These are phyloP conservation scores for Durusdinium trenchii DNA, from an alignment of 73 alveolate species.

Conservation along the genomic window DNA sequence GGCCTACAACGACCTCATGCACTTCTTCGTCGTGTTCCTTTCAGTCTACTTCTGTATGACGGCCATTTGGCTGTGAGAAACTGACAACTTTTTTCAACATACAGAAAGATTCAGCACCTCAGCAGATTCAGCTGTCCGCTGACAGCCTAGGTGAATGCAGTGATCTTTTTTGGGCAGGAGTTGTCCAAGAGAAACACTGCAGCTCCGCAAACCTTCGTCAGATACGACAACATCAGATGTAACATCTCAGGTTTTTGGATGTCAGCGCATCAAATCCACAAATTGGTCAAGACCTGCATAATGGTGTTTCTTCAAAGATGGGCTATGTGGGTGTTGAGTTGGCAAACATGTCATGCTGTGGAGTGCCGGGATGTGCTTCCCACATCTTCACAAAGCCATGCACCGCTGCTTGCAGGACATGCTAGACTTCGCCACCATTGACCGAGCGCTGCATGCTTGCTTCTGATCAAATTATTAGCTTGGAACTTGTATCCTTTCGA, in stretches of 20 bases:
- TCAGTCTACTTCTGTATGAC: conserved; percentile 79
- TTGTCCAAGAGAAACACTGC: no score
- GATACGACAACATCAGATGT: no score
- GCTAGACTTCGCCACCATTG: conserved; percentile 78
- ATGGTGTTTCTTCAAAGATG: no score
- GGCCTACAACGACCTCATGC: conserved; percentile 90
- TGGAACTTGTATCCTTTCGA: no score
- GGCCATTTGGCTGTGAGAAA: background rate
- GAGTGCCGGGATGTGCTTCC: background rate
- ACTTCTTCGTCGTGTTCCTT: conserved; percentile 59
- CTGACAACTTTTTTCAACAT: background rate
- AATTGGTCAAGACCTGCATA: no score
- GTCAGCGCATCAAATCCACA: no score
- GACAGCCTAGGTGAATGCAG: conserved; percentile 44
- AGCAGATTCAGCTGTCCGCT: background rate
- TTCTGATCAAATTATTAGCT: background rate
- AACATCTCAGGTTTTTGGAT: no score
- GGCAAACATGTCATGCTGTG: background rate
- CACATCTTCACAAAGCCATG: background rate
- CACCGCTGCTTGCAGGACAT: conserved; percentile 35
- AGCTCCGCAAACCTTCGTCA: no score
- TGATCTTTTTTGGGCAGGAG: conserved; percentile 84
- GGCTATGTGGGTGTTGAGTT: background rate
- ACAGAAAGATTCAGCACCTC: background rate
- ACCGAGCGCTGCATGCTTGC: conserved; percentile 69